Percentiles rank a stretch among this genome's conserved stretches.
Conservation (phyloP, 2,329 filamentous ascomycete species). For the Trichophyton mentagrophytes region DNA sequence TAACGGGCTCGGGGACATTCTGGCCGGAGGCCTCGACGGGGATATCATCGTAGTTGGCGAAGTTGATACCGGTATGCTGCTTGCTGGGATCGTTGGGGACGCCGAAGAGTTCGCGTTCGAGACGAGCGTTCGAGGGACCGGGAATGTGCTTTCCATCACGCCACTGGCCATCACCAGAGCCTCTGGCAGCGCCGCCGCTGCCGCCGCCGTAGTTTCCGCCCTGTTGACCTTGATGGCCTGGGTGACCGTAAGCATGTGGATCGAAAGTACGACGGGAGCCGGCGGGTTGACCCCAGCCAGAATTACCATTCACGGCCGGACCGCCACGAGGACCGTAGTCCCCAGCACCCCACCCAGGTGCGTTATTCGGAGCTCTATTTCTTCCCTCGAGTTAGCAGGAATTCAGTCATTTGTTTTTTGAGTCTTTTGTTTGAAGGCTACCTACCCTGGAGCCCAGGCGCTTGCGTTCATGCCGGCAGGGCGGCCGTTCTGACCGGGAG, state of each 20-base stretch:
- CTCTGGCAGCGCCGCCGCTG: constrained; percentile 46
- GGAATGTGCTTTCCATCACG: constrained; percentile 91
- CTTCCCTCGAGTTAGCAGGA: constrained; percentile 14
- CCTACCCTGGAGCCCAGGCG: constrained; percentile 24
- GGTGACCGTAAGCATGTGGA: constrained; percentile 49
- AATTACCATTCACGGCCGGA: constrained; percentile 27
- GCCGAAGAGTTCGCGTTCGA: constrained; percentile 94
- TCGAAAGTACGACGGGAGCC: constrained; percentile 40
- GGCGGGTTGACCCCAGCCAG: constrained; percentile 23
- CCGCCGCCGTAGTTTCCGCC: constrained; percentile 27
- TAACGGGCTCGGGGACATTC: constrained; percentile 83
- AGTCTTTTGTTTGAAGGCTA: neutral
- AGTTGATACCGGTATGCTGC: constrained; percentile 98
- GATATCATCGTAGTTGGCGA: constrained; percentile 99
- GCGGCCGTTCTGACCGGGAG: constrained; percentile 18
- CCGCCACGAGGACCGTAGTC: constrained; percentile 13
- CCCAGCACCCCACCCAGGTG: constrained; percentile 8
- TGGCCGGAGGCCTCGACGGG: constrained; percentile 93
- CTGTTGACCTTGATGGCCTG: constrained; percentile 34
- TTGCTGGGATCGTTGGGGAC: constrained; percentile 81
- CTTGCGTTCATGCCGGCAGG: constrained; percentile 14
- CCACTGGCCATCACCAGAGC: constrained; percentile 93
- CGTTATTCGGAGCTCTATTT: constrained; percentile 13
- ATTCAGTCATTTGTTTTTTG: constrained; percentile 1
- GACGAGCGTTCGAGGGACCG: constrained; percentile 71